Evolutionary conservation across 2,329 filamentous ascomycete species (phyloP).

Genomic region (Huntiella abstrusa): DNA sequence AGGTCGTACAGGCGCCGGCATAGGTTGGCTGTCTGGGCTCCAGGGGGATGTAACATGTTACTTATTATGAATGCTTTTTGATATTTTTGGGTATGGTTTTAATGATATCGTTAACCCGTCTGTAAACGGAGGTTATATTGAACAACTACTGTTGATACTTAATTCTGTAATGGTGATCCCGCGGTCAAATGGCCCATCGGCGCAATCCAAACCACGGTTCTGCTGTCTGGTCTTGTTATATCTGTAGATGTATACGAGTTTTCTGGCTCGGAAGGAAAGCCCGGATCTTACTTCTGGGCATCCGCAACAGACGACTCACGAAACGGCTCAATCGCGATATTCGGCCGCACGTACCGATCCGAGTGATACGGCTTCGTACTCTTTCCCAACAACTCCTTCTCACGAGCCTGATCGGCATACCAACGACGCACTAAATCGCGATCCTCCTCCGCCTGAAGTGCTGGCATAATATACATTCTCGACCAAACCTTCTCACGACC

Average conservation of each 20-base stretch:
- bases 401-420: constrained; percentile 69
- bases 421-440: constrained; percentile 79
- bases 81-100: too few relatives aligned
- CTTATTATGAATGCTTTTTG: too few relatives aligned
- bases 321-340: constrained; percentile 8
- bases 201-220: too few relatives aligned
- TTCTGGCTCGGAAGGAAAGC: too few relatives aligned
- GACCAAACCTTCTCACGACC: constrained; percentile 97
- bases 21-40: constrained; percentile 17
- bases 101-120: too few relatives aligned
- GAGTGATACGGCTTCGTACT: constrained; percentile 74
- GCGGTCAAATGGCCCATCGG: too few relatives aligned
- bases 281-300: neutral
- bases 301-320: neutral
- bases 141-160: too few relatives aligned
- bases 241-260: too few relatives aligned
- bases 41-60: neutral
- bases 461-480: constrained; percentile 80
- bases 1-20: constrained; percentile 44
- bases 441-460: constrained; percentile 92
- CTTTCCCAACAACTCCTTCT: constrained; percentile 75
- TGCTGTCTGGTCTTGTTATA: too few relatives aligned
- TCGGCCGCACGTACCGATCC: constrained; percentile 46
- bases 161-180: too few relatives aligned
- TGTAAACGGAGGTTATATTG: too few relatives aligned